Evolutionary conservation across 257 asterid genomes (phyloP).

Genomic region (Ilex aquifolium): DNA sequence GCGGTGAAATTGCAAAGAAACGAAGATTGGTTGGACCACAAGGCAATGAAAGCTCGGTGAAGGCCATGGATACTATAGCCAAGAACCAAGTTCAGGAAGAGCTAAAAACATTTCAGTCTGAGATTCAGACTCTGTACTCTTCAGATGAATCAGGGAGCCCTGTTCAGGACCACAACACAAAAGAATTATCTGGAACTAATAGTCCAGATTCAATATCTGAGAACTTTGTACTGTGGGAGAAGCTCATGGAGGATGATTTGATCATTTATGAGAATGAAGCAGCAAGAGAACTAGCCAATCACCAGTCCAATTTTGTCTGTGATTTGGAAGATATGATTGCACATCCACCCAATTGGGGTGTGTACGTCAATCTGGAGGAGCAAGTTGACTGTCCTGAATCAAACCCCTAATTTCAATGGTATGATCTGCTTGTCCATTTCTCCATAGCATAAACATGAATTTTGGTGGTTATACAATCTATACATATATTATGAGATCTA

Average conservation of each 20-base stretch:
- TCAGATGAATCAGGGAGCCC: slow-evolving; percentile 43
- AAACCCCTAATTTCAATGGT: not conserved
- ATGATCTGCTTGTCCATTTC: no score
- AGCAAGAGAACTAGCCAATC: slow-evolving; percentile 7
- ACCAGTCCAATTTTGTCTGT: slow-evolving; percentile 32
- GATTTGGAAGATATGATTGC: slow-evolving; percentile 39
- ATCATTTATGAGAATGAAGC: slow-evolving; percentile 46
- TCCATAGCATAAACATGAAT: no score
- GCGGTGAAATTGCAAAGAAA: slow-evolving; percentile 19
- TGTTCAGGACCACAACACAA: slow-evolving; percentile 18
- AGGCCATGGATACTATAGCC: not conserved
- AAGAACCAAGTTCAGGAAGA: slow-evolving; percentile 25
- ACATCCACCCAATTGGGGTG: slow-evolving; percentile 24
- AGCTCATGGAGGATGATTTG: slow-evolving; percentile 84
- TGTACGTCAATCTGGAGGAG: not conserved
- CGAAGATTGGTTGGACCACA: slow-evolving; percentile 15
- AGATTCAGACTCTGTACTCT: slow-evolving; percentile 33
- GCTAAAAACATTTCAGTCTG: slow-evolving; percentile 29
- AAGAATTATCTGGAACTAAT: slow-evolving; percentile 18
- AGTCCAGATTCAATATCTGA: slow-evolving; percentile 35
- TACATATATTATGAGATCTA: no score
- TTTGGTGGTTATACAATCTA: no score
- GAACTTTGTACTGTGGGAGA: slow-evolving; percentile 82
- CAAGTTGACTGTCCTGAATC: slow-evolving; percentile 8
- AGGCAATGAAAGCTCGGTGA: not conserved